Evolutionary conservation across 805 yeast genomes (phyloP).

Genomic region (Starmerella ratchasimensis): DNA sequence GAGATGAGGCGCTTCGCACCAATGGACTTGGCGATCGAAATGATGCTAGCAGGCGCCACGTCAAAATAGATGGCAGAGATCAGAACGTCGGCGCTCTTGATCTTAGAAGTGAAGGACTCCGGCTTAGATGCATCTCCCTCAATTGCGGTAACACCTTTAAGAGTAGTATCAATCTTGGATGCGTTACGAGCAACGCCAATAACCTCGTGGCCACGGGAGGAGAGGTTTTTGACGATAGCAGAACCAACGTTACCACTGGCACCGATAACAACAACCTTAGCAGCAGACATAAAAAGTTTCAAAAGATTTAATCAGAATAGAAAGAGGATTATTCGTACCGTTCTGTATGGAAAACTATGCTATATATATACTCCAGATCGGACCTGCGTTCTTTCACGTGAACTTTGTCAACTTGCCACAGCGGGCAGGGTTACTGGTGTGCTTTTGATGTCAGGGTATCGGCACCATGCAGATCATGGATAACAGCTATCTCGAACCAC

Average conservation of each 20-base stretch:
- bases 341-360: too few species aligned
- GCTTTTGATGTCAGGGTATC: too few species aligned
- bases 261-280: constrained; percentile 18
- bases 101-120: constrained; percentile 1
- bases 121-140: constrained; percentile 11
- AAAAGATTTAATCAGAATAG: not conserved
- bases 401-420: too few species aligned
- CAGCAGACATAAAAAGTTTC: not conserved
- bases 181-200: constrained; percentile 12
- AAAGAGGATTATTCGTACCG: too few species aligned
- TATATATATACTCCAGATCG: too few species aligned
- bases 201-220: constrained; percentile 9
- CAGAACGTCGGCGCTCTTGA: constrained; percentile 10
- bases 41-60: constrained; percentile 1
- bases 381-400: too few species aligned
- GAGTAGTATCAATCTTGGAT: constrained; percentile 1
- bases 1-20: constrained; percentile 11
- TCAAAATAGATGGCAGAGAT: constrained; percentile 9
- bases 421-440: too few species aligned
- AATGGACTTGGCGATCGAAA: constrained; percentile 5
- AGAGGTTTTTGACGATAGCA: constrained; percentile 8
- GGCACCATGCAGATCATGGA: too few species aligned
- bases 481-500: too few species aligned
- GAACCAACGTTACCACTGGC: constrained; percentile 28
- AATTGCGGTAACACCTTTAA: constrained; percentile 7